phyloP scores from a whole-genome alignment of 2,329 filamentous ascomycete species.

The Penicillium sp. region DNA sequence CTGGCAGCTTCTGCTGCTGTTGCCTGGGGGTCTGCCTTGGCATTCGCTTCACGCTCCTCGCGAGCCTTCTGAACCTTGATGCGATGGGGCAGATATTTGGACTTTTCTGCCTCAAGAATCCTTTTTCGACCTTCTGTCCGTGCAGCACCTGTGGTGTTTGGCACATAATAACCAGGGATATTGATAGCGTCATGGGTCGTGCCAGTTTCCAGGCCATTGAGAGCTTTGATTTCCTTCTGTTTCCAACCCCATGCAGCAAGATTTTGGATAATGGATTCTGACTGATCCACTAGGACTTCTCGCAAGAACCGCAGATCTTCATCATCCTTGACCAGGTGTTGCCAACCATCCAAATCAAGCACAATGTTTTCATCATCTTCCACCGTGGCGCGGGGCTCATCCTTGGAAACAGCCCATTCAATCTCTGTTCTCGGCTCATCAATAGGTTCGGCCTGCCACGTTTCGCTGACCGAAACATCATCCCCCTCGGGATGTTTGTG shows the following conservation, averaged over 20 bases:
- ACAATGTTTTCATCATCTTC: slow-evolving; percentile 63
- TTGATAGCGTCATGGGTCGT: slow-evolving; percentile 52
- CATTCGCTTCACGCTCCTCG: slow-evolving; percentile 80
- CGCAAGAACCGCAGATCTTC: slow-evolving; percentile 61
- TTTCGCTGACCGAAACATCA: slow-evolving; percentile 24
- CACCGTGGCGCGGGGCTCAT: slow-evolving; percentile 61
- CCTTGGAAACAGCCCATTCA: slow-evolving; percentile 59
- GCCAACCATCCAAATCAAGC: slow-evolving; percentile 69
- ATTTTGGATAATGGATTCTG: slow-evolving; percentile 54
- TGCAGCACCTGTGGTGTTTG: slow-evolving; percentile 79
- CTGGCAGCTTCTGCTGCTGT: slow-evolving; percentile 69
- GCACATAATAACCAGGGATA: slow-evolving; percentile 73
- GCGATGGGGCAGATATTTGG: slow-evolving; percentile 94
- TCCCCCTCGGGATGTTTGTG: slow-evolving; percentile 7
- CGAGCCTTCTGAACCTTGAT: slow-evolving; percentile 91
- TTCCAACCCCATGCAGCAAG: slow-evolving; percentile 66
- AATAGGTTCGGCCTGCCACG: slow-evolving; percentile 21
- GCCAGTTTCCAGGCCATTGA: slow-evolving; percentile 60
- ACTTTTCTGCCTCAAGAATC: slow-evolving; percentile 96
- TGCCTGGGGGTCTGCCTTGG: slow-evolving; percentile 60
- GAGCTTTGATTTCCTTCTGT: slow-evolving; percentile 68
- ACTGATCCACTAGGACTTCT: slow-evolving; percentile 48
- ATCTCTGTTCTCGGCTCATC: slow-evolving; percentile 50
- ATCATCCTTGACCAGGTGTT: slow-evolving; percentile 65
- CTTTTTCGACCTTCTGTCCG: slow-evolving; percentile 92